Evolutionary conservation across 345 rosid species (phyloP), one percentile per base, ranked within the genome.

Genomic region (Rhizophora apiculata): DNA sequence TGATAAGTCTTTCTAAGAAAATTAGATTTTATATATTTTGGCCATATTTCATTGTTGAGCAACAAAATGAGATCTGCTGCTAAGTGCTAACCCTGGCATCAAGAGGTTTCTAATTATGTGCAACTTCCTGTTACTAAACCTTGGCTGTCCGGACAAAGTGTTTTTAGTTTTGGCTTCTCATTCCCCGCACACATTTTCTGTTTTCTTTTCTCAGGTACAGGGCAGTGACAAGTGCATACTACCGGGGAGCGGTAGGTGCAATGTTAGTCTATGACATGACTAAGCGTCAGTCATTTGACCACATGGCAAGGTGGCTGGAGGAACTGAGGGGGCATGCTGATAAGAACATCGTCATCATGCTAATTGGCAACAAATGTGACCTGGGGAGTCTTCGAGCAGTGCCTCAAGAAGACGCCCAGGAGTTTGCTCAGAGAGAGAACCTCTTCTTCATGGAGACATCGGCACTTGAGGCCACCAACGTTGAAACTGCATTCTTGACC

Each of bases 401-500:
- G 20, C 97, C 97, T 9, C 74, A 74, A 0, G 94, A 91, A 73
- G 94, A 91, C 5, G 96, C 90, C 1, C 86, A 91, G 52, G 96
- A 91, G 82, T 91, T 90, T 69, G 96, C 94, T 8, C 92, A 90
- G 56, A 81, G 92, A 78, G 96, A 91, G 81, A 91, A 86, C 73
- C 83, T 91, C 26, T 88, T 87, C 85, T 87, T 87, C 73, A 88
- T 85, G 94, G 96, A 91, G 81, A 91, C 97, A 21, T 91, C 94
- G 4, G 91, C 97, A 18, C 88, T 88, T 0, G 94, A 91, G 78
- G 81, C 94, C 43, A 91, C 96, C 11, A 91, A 91, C 11, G 94
- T 91, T 1, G 96, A 88, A 73, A 76, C 90, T 1, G 92, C 96
- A 10, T 91, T 91, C 73, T 69, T 88, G 49, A 87, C 94, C 0